phyloP scores from a whole-genome alignment of 768 basidiomycete genomes.

The Suillus subalutaceus region DNA sequence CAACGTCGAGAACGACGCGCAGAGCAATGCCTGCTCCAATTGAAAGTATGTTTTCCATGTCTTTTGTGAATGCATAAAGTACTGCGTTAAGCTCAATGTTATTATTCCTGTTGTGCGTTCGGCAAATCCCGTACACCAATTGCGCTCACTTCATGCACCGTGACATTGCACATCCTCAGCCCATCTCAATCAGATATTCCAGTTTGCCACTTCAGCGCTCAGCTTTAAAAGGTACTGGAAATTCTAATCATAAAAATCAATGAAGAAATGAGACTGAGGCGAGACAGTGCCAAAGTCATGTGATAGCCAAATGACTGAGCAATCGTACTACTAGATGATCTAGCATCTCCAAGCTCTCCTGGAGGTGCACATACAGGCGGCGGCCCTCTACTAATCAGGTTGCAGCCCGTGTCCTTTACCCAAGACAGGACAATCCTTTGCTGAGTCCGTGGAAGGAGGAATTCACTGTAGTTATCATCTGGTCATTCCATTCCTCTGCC shows the following conservation, averaged over 20 bases:
- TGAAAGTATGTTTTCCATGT: slow-evolving; percentile 73
- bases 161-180: too few species aligned
- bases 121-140: neutral
- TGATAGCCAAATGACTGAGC: neutral
- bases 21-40: slow-evolving; percentile 68
- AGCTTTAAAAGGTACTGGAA: neutral
- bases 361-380: neutral
- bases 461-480: neutral
- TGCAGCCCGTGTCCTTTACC: neutral
- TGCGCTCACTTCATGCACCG: neutral
- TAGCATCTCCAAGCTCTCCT: neutral
- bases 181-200: neutral
- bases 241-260: neutral
- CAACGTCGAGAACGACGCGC: slow-evolving; percentile 61
- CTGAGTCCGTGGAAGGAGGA: neutral
- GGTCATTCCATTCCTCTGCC: neutral
- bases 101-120: neutral
- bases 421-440: neutral
- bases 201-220: neutral
- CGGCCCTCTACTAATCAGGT: neutral
- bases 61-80: slow-evolving; percentile 17
- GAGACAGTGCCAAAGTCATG: too few species aligned
- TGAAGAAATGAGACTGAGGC: neutral
- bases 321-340: too few species aligned
- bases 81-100: neutral